phyloP scores from a whole-genome alignment of 306 rosid species.

The Pterocarpus santalinus region DNA sequence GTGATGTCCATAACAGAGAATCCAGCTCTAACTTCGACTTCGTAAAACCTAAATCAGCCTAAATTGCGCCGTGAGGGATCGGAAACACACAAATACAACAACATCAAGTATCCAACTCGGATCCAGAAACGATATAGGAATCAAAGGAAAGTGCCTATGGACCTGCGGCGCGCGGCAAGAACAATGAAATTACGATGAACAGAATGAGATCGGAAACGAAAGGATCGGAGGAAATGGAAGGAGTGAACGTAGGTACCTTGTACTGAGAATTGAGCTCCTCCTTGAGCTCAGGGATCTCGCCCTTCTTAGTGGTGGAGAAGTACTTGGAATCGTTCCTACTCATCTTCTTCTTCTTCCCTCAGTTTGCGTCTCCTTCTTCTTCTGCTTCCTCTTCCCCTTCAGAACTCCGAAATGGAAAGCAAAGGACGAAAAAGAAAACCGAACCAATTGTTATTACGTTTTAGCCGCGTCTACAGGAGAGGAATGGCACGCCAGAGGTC shows the following conservation, averaged over 20 bases:
- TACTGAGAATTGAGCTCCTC: slow-evolving; percentile 99
- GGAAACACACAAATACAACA: neutral
- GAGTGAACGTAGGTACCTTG: slow-evolving; percentile 63
- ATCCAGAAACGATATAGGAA: slow-evolving; percentile 30
- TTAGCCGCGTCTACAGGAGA: neutral
- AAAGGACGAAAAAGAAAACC: neutral
- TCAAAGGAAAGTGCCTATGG: slow-evolving; percentile 19
- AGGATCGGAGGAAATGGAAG: neutral
- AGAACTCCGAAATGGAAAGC: neutral
- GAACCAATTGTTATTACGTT: neutral
- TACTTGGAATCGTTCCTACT: slow-evolving; percentile 99
- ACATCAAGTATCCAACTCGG: neutral
- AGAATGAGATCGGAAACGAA: neutral
- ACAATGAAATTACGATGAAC: neutral
- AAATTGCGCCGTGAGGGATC: slow-evolving; percentile 20
- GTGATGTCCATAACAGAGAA: neutral
- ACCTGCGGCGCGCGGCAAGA: neutral
- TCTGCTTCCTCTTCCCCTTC: neutral
- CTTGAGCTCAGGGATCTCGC: slow-evolving; percentile 99
- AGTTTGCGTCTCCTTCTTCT: neutral
- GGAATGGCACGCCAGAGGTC: neutral
- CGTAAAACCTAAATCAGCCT: neutral
- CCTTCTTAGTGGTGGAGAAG: slow-evolving; percentile 99
- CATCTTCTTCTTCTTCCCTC: slow-evolving; percentile 52
- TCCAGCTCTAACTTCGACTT: slow-evolving; percentile 12